Conservation (phyloP, 2,329 filamentous ascomycete genomes). For the Fusarium beomiforme region DNA sequence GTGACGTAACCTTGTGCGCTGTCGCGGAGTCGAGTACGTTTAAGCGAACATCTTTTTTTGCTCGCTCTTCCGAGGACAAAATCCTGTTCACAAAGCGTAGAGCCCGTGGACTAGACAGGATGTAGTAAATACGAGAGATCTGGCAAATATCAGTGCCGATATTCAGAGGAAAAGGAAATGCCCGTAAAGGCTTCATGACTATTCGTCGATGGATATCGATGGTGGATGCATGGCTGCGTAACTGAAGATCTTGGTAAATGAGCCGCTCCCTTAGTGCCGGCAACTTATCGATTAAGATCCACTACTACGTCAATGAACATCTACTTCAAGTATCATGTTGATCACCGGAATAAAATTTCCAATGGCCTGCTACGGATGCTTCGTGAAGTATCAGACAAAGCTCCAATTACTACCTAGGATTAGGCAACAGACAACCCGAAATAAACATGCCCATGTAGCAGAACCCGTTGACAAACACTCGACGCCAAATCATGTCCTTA, state of each 20-base stretch:
- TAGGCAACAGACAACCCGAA: neutral
- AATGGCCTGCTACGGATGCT: neutral
- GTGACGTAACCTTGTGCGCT: neutral
- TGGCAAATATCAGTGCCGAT: conserved; percentile 85
- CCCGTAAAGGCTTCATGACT: conserved; percentile 47
- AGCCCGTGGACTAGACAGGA: conserved; percentile 60
- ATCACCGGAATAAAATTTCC: conserved; percentile 12
- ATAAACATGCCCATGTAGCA: conserved; percentile 7
- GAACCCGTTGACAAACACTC: conserved; percentile 1
- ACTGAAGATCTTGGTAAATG: conserved; percentile 3
- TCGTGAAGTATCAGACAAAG: neutral
- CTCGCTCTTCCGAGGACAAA: conserved; percentile 52
- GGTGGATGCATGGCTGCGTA: neutral
- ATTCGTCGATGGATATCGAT: neutral
- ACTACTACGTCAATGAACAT: conserved; percentile 20
- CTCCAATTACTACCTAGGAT: conserved; percentile 25
- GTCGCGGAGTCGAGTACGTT: conserved; percentile 12
- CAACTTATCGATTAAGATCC: conserved; percentile 43
- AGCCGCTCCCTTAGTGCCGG: conserved; percentile 28
- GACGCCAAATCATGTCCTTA: conserved; percentile 29
- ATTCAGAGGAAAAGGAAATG: conserved; percentile 72
- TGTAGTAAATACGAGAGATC: conserved; percentile 69
- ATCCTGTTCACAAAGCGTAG: conserved; percentile 59
- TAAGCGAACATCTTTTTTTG: conserved; percentile 37
- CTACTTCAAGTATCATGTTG: neutral